Evolutionary conservation across 1,284 basidiomycete species (phyloP).

Genomic region (Cryptococcus sp.): DNA sequence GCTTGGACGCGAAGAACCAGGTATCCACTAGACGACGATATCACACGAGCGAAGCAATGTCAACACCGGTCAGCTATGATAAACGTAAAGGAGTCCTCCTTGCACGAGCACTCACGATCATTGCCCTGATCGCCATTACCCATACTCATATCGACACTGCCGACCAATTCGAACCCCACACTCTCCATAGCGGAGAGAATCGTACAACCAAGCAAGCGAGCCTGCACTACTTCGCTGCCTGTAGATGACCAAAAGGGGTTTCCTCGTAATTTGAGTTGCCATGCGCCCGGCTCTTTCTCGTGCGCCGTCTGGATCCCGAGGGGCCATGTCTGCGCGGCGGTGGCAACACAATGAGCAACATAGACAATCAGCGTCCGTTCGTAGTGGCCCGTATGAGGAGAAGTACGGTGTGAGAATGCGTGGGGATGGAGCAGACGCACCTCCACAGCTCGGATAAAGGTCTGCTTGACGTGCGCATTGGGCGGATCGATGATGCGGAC

Average conservation of each 20-base stretch:
- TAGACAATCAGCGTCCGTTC: background rate
- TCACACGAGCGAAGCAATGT: background rate
- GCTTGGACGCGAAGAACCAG: slow-evolving; percentile 46
- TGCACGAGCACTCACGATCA: slow-evolving; percentile 31
- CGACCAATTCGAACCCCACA: slow-evolving; percentile 42
- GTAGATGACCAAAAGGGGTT: slow-evolving; percentile 29
- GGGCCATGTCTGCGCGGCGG: slow-evolving; percentile 29
- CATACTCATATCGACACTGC: slow-evolving; percentile 40
- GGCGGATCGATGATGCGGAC: slow-evolving; percentile 49
- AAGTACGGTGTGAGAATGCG: background rate
- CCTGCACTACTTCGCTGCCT: slow-evolving; percentile 29
- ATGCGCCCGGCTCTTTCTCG: slow-evolving; percentile 38
- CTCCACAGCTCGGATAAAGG: slow-evolving; percentile 33
- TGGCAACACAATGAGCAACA: background rate
- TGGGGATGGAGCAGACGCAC: slow-evolving; percentile 25
- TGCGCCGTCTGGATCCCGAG: slow-evolving; percentile 38
- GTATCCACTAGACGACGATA: slow-evolving; percentile 37
- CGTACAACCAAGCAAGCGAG: slow-evolving; percentile 30
- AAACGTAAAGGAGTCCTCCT: background rate
- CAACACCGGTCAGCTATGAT: background rate
- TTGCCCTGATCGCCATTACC: slow-evolving; percentile 19
- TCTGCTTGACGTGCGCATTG: slow-evolving; percentile 24
- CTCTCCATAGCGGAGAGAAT: slow-evolving; percentile 40
- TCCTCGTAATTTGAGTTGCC: slow-evolving; percentile 44
- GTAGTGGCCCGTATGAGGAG: background rate